Conservation (phyloP, 441 rosid genomes). For the Syzygium malaccense region DNA sequence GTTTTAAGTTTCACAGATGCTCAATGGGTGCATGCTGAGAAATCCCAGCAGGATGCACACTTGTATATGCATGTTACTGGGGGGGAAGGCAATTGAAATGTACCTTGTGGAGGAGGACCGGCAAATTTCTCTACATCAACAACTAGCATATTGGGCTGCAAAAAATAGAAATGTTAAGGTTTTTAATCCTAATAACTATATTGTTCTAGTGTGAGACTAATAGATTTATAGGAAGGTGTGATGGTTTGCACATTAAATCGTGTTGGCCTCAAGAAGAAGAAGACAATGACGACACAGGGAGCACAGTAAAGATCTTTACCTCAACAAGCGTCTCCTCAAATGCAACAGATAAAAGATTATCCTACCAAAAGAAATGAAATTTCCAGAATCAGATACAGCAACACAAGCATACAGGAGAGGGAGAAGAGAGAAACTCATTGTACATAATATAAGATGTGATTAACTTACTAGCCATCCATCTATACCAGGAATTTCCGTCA, state of each 20-base stretch:
- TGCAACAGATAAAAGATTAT: conserved; percentile 73
- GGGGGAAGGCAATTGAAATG: neutral
- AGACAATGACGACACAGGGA: neutral
- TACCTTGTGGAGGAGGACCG: conserved; percentile 6
- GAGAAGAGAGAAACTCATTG: neutral
- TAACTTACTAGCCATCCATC: conserved; percentile 97
- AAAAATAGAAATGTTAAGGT: neutral
- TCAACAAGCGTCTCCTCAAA: conserved; percentile 94
- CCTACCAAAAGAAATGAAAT: conserved; percentile 32
- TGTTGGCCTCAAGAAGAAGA: neutral
- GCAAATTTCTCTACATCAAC: conserved; percentile 8
- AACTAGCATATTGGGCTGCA: conserved; percentile 17
- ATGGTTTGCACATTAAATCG: neutral
- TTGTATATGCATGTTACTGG: neutral
- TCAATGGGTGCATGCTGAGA: neutral
- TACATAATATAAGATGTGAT: neutral
- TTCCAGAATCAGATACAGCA: conserved; percentile 2
- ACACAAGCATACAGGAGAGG: neutral
- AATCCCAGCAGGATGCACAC: neutral
- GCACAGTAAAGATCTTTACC: conserved; percentile 21
- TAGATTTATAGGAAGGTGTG: neutral
- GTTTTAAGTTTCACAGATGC: neutral
- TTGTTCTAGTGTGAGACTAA: neutral
- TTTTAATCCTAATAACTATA: neutral
- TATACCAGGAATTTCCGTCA: conserved; percentile 85